These are phyloP conservation scores for Erigeron canadensis DNA, from an alignment of 129 eudicot genomes.

Conservation along the genomic window DNA sequence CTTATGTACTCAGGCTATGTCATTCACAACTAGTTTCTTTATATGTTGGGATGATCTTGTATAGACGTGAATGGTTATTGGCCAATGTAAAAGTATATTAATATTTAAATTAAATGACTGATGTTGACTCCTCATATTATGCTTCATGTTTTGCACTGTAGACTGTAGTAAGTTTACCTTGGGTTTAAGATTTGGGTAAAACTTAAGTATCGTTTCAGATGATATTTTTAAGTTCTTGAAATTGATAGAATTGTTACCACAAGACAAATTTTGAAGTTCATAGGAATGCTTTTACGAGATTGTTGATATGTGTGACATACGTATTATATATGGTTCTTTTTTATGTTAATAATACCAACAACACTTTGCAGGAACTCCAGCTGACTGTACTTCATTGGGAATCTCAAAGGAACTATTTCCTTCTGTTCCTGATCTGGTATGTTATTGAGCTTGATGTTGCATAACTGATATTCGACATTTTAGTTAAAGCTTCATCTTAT, in stretches of 20 bases:
- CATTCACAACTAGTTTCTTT: too few species aligned
- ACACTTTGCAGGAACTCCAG: slow-evolving; percentile 75
- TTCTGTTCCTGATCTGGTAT: slow-evolving; percentile 81
- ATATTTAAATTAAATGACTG: too few species aligned
- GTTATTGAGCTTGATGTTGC: slow-evolving; percentile 7
- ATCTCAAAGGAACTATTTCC: slow-evolving; percentile 72
- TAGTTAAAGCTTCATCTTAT: not conserved
- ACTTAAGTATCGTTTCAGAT: too few species aligned
- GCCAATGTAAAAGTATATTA: too few species aligned
- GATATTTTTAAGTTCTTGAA: not conserved
- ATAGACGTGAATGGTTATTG: too few species aligned
- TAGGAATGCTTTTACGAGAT: slow-evolving; percentile 53
- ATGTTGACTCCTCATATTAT: too few species aligned
- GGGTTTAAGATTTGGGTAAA: too few species aligned
- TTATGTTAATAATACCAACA: not conserved
- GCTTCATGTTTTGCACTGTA: too few species aligned
- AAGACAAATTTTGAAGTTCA: slow-evolving; percentile 78
- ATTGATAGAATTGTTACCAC: not conserved
- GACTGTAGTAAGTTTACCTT: too few species aligned
- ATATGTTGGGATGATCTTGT: too few species aligned
- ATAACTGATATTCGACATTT: not conserved
- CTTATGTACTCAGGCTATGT: too few species aligned
- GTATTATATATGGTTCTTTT: slow-evolving; percentile 3
- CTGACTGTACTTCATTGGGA: slow-evolving; percentile 90
- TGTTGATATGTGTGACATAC: slow-evolving; percentile 54